Conservation (phyloP, 805 yeast genomes). For the Sporopachydermia lactativora region DNA sequence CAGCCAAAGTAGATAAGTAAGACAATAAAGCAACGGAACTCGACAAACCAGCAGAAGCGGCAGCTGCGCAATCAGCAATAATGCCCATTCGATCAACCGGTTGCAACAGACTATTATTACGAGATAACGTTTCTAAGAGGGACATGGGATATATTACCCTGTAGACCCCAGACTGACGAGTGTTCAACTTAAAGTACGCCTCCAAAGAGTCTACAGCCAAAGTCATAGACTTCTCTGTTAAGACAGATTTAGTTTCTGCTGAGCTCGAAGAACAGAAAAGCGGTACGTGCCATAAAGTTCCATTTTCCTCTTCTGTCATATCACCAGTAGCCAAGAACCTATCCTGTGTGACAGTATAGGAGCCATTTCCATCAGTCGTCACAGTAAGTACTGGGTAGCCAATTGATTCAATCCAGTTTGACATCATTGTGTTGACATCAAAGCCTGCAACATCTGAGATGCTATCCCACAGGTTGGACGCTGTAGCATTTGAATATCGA, state of each 20-base stretch:
- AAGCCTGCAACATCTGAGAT: conserved; percentile 56
- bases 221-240: conserved; percentile 7
- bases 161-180: conserved; percentile 62
- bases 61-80: conserved; percentile 65
- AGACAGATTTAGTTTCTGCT: conserved; percentile 14
- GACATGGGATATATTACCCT: conserved; percentile 57
- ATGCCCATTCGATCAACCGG: conserved; percentile 70
- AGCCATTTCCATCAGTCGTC: conserved; percentile 25
- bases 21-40: conserved; percentile 30
- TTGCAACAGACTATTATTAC: conserved; percentile 40
- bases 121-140: conserved; percentile 56
- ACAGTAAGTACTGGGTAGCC: conserved; percentile 69
- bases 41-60: conserved; percentile 58
- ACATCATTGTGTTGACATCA: conserved; percentile 61
- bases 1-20: conserved; percentile 39
- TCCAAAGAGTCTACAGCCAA: conserved; percentile 11
- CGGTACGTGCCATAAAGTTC: conserved; percentile 36
- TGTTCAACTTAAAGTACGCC: conserved; percentile 52
- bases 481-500: conserved; percentile 63
- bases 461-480: conserved; percentile 67
- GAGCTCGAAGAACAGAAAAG: conserved; percentile 13
- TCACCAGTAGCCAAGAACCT: conserved; percentile 69
- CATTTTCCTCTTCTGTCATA: conserved; percentile 61
- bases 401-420: conserved; percentile 65
- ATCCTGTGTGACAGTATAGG: conserved; percentile 48